Evolutionary conservation across 345 rosid species (phyloP), one percentile per base, ranked within the genome.

Genomic region (Dipteronia dyeriana): DNA sequence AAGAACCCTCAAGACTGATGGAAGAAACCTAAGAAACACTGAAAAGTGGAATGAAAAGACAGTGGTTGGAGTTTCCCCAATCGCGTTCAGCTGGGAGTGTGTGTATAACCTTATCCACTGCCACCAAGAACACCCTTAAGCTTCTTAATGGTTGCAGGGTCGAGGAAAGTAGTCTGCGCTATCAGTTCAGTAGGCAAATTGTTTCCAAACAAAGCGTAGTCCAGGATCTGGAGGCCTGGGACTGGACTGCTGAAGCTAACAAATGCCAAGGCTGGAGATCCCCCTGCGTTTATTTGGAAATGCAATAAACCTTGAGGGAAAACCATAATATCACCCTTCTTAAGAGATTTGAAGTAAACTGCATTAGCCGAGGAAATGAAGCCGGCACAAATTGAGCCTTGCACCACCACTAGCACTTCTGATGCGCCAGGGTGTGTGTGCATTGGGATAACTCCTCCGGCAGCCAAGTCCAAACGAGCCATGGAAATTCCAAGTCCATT

Each of bases 41-140:
- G 20, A 9, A 54, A 29, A 34, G 19, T 26, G 12, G 25, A 71
- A 64, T 9, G 23, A 65, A 20, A 7, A 19, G 25, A 38, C 51
- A 65, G 14, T 20, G 3, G 6, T 19, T n/a, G 22, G 7, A 66
- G 49, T 53, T 53, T 53, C 57, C n/a, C 7, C 1, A 53, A 16
- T 20, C 20, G 1, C 57, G 3, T 53, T 53, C 57, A 53, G 57
- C 57, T 53, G 57, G 16, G 56, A 53, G 57, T 19, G n/a, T 53
- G 57, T 38, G 64, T 45, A 5, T 22, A 20, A 59, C 20, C 39
- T 85, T 82, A 94, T 60, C 84, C 81, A 25, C 87, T 92, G 76
- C 98, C 98, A 34, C 98, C 98, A 79, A 94, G 96, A 64, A 94
- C 88, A 53, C 84, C 88, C 85, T 94, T 94, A 51, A 94, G 95